Evolutionary conservation across 148 eudicot genomes (phyloP), one percentile per base, ranked within the genome.

Genomic region (Vaccinium vitisidaea): DNA sequence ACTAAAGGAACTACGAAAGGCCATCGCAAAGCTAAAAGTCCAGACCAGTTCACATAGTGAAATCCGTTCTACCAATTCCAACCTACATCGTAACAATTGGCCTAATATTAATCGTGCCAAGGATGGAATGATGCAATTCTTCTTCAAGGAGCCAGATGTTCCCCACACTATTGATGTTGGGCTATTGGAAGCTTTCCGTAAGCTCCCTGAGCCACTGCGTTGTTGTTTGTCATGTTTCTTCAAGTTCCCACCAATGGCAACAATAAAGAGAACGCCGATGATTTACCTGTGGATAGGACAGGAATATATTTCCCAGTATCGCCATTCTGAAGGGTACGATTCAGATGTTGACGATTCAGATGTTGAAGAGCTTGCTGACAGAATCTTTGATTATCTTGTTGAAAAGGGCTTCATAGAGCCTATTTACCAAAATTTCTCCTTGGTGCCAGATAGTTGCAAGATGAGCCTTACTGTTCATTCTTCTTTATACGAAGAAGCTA

Each of bases 391-490:
- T 1, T 52, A 49, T 39, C 84, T 88, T 70, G 32, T 83, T 71
- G 27, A 32, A 9, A 85, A 73, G 87, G 86, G 81, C 48, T 85
- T 91, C 52, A 86, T 91, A 10, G 75, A 86, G 46, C 84, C 85
- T 2, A 36, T 25, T 54, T 16, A 49, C 16, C 58, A 52, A 63
- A 85, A 85, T n/a, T 71, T 18, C 21, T 75, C 70, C 82, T 27
- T 58, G 30, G n/a, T 27, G 83, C 80, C 81, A 36, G 70, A 32
- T 0, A 30, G 46, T 32, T 70, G 19, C 39, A 25, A 10, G 43
- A 30, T 70, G 21, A 14, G 18, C 48, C 21, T 0, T 70, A 0
- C 8, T 0, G 0, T 70, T 70, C 75, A 6, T 70, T 70, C 75
- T 70, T 11, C 43, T 70, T 70, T 70, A 12, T 58, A 19, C 63